These are phyloP conservation scores for Haemoproteus tartakovskyi DNA, from an alignment of 169 alveolate species.

Conservation along the genomic window DNA sequence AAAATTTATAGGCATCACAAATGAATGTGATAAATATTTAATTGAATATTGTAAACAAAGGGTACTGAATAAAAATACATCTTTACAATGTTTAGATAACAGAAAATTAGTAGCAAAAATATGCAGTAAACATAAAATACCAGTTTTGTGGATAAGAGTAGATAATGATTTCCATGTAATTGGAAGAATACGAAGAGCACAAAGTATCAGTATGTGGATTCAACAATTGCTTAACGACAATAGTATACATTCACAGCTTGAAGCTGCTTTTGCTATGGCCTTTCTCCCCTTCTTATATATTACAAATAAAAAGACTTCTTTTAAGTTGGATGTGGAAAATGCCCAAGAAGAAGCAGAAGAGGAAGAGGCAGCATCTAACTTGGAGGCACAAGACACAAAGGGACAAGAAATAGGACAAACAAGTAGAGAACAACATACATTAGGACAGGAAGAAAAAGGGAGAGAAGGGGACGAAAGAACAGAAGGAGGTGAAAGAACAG, in stretches of 20 bases:
- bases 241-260: conserved; percentile 75
- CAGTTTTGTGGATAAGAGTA: conserved; percentile 82
- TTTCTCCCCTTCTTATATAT: conserved; percentile 57
- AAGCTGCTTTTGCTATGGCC: conserved; percentile 75
- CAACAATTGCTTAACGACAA: conserved; percentile 83
- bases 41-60: conserved; percentile 69
- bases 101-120: conserved; percentile 84
- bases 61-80: conserved; percentile 65
- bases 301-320: too few species aligned
- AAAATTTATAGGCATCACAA: conserved; percentile 67
- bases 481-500: background rate
- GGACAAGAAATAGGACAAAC: too few species aligned
- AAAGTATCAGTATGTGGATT: conserved; percentile 86
- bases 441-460: too few species aligned
- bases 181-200: conserved; percentile 79
- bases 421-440: too few species aligned
- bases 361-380: too few species aligned
- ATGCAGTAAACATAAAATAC: conserved; percentile 81
- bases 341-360: too few species aligned
- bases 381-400: too few species aligned
- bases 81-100: conserved; percentile 75
- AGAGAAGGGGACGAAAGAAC: background rate
- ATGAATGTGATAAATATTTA: conserved; percentile 69
- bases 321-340: too few species aligned
- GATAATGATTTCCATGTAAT: conserved; percentile 75